Base-by-base conservation (phyloP, 2,329 filamentous ascomycete species). In the Cordyceps militaris region DNA sequence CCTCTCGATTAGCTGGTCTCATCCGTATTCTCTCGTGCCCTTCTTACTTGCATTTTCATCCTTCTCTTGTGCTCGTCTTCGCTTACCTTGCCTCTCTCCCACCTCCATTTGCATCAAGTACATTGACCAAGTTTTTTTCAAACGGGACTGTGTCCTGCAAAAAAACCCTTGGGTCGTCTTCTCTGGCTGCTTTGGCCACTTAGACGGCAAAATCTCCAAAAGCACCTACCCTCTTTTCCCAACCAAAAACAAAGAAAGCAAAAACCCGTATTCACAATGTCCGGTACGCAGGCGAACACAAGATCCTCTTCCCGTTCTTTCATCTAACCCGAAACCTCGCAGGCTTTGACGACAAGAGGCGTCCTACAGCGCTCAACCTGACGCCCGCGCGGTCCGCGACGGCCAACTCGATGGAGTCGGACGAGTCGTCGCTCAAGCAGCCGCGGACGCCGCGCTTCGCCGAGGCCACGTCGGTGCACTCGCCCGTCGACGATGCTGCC, bases 391-490 rank as follows among this genome's bases (percentile, higher is more conserved):
- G 79, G 59, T 76, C 78, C 53, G 73, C 71, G 26, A 79, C 80
- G 5, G 75, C 76, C 47, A 73, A 74, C 53, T 82, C 80, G 14
- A 75, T 74, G 40, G 81, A 76, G 21, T 78, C 80, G 28, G 79
- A 79, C 74, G 75, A 62, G 78, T 75, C 46, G 46, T 84, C 82
- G 16, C 74, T 84, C 62, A 89, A 88, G 74, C 77, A 82, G 40
- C 87, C 87, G 61, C 82, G 89, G 67, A 87, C 86, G 65, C 87
- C 89, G 66, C 86, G 89, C 67, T 93, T 93, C 67, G 87, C 87
- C 57, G 89, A 92, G 76, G 88, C 88, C 46, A 93, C 89, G 30
- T 82, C 87, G 28, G 85, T 92, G 53, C 79, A 91, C 75, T 92
- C 89, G 48, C 89, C 89, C 43, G 77, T 91, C 66, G 87, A 91